These are phyloP conservation scores for Endocarpon pusillum DNA, from an alignment of 495 filamentous ascomycete genomes.

Conservation along the genomic window DNA sequence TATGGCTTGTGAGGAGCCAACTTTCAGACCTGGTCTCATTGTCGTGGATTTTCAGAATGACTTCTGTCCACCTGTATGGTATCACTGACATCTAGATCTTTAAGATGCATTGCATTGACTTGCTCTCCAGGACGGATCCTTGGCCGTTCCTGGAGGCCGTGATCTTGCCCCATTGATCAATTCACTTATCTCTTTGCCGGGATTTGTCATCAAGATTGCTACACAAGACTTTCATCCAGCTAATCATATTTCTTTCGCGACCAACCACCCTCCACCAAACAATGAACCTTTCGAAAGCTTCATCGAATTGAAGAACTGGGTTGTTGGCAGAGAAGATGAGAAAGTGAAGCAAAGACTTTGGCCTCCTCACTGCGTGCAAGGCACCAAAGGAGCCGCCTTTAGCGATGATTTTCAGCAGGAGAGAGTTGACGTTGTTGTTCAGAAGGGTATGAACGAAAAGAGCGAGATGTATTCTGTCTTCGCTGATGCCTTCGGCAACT, in stretches of 20 bases:
- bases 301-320: slow-evolving; percentile 49
- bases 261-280: slow-evolving; percentile 49
- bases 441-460: slow-evolving; percentile 56
- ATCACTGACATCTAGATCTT: not conserved
- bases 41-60: slow-evolving; percentile 90
- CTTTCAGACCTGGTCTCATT: slow-evolving; percentile 42
- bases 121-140: slow-evolving; percentile 48
- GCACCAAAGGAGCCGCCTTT: slow-evolving; percentile 54
- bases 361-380: slow-evolving; percentile 78
- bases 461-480: slow-evolving; percentile 93
- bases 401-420: slow-evolving; percentile 51
- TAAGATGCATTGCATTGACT: not conserved
- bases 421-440: slow-evolving; percentile 44
- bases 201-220: slow-evolving; percentile 54
- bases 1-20: too few species aligned
- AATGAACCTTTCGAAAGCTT: slow-evolving; percentile 49
- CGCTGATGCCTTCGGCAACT: slow-evolving; percentile 50
- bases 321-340: slow-evolving; percentile 37
- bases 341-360: slow-evolving; percentile 56
- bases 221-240: slow-evolving; percentile 82
- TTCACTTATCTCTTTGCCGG: slow-evolving; percentile 47
- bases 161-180: slow-evolving; percentile 56
- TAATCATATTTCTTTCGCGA: slow-evolving; percentile 79
- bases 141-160: slow-evolving; percentile 60
- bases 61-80: slow-evolving; percentile 76